phyloP scores from a whole-genome alignment of 2,329 filamentous ascomycete species.

The Fusarium cyanostomum region DNA sequence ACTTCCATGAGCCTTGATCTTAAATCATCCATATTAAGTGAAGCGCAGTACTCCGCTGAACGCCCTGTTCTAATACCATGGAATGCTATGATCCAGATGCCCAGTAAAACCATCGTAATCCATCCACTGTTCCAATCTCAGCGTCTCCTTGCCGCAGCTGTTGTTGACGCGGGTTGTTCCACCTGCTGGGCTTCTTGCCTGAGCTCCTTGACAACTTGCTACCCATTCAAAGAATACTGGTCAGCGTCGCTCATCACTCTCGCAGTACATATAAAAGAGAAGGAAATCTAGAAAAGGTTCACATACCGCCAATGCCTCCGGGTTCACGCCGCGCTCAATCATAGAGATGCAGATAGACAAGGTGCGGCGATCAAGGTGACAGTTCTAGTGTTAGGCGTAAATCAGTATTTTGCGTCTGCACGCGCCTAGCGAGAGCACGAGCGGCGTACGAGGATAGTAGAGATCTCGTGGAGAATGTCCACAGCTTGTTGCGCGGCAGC shows the following conservation, averaged over 20 bases:
- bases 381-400: conserved; percentile 71
- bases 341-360: conserved; percentile 95
- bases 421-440: neutral
- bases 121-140: conserved; percentile 21
- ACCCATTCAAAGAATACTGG: neutral
- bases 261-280: accelerated
- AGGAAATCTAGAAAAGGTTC: too few species aligned
- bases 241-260: neutral
- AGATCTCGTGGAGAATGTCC: conserved; percentile 84
- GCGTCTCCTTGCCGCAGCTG: conserved; percentile 44
- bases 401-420: conserved; percentile 1
- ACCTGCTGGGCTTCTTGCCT: conserved; percentile 64
- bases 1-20: too few species aligned
- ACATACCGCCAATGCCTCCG: conserved; percentile 90
- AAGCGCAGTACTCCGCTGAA: conserved; percentile 21
- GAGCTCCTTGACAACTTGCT: conserved; percentile 70
- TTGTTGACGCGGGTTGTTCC: conserved; percentile 50
- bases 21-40: too few species aligned
- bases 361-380: conserved; percentile 87
- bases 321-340: conserved; percentile 97
- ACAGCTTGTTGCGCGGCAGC: conserved; percentile 83
- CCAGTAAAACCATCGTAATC: neutral
- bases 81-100: neutral
- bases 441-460: conserved; percentile 81
- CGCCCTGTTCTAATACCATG: conserved; percentile 6